Evolutionary conservation across 2,329 filamentous ascomycete genomes (phyloP).

Genomic region (Calonectria pauciramosa): DNA sequence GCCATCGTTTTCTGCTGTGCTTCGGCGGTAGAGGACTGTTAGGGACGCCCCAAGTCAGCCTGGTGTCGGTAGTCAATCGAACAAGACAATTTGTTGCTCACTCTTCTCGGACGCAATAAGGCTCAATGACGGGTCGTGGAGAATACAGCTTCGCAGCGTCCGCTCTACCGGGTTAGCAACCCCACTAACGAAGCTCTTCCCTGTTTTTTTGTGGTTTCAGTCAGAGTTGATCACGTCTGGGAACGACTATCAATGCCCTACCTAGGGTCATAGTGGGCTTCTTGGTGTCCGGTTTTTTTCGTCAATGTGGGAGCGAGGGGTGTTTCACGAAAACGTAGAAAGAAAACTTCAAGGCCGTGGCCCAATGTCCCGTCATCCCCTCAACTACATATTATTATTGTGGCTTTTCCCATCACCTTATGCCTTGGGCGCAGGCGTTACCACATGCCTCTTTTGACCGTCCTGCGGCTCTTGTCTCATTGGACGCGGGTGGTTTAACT

Average conservation of each 20-base stretch:
- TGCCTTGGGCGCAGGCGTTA: constrained; percentile 21
- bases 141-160: constrained; percentile 40
- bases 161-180: constrained; percentile 37
- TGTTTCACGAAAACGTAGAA: constrained; percentile 1
- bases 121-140: constrained; percentile 38
- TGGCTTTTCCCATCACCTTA: constrained; percentile 7
- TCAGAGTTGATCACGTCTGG: not conserved
- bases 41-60: constrained; percentile 10
- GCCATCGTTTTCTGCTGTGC: constrained; percentile 17
- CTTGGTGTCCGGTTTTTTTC: not conserved
- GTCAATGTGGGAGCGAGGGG: not conserved
- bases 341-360: not conserved
- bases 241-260: constrained; percentile 15
- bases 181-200: constrained; percentile 43
- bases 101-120: constrained; percentile 40
- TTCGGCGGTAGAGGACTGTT: constrained; percentile 39
- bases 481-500: constrained; percentile 15
- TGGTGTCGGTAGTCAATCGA: not conserved
- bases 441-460: constrained; percentile 27
- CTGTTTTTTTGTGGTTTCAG: constrained; percentile 27
- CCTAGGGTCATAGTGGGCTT: constrained; percentile 38
- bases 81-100: constrained; percentile 3
- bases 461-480: not conserved
- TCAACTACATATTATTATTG: constrained; percentile 16
- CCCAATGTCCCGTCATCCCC: constrained; percentile 13